Base-by-base conservation (phyloP, 345 rosid genomes). In the Erodium maritimum region DNA sequence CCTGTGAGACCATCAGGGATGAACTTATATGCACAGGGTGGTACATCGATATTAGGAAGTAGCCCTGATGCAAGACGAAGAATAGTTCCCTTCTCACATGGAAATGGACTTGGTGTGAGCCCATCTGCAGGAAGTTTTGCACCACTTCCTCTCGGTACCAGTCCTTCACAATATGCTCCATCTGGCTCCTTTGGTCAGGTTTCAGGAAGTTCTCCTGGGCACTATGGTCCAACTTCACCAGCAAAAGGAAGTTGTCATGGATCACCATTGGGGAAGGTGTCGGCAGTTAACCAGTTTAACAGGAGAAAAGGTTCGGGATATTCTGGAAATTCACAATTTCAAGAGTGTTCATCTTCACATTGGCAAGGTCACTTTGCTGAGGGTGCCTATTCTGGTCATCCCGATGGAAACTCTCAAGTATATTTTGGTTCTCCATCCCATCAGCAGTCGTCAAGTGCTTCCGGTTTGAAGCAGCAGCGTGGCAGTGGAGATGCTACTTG, bases 121-220 rank as follows among this genome's bases (percentile, higher is more conserved):
- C 95, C 97, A 53, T 89, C 97, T 6, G 86, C 91, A 51, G 95
- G 96, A 75, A 89, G 74, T 78, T 85, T 85, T 67, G 96, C 93
- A 16, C 81, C 99, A 56, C 82, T 89, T 17, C 91, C 97, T 57
- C 93, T 90, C 19, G 99, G 97, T 54, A 86, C 86, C 45, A 94
- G 99, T 76, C 99, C 99, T 8, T 94, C 95, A 0, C 99, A 94
- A 19, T 94, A 87, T 63, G 89, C 97, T 57, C 97, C 99, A 55
- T 96, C 97, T 50, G 80, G 69, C 73, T 73, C 95, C 50, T 83
- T 75, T 64, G 54, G 75, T 77, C 95, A 86, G 54, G 67, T 73
- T 68, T 73, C 90, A 37, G 58, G 69, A 69, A 87, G 97, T 52
- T 87, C 97, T 74, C 95, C 96, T 63, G 96, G 97, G 56, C 91